phyloP scores from a whole-genome alignment of 163 green algal species.

The Chlamydomonas reinhardtii region DNA sequence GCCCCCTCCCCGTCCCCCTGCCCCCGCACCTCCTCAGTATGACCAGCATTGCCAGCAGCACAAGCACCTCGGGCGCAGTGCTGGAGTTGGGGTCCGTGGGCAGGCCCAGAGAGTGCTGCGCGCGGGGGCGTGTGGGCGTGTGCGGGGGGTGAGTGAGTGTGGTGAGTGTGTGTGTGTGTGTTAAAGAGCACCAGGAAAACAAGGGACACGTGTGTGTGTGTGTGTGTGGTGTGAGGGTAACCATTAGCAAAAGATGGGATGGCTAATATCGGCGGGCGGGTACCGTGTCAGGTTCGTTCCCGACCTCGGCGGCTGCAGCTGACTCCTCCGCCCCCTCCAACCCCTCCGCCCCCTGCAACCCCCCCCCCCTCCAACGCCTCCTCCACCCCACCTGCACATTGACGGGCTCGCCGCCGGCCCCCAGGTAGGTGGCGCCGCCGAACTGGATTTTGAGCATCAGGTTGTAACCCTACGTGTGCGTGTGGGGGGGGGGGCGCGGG shows the following conservation, averaged over 20 bases:
- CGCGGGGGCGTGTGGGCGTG: not conserved
- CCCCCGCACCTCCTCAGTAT: constrained; percentile 39
- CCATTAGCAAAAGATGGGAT: too few species aligned
- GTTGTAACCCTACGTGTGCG: constrained; percentile 65
- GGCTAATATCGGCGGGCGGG: too few species aligned
- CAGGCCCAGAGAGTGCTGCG: constrained; percentile 61
- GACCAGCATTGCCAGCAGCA: constrained; percentile 67
- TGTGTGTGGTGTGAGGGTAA: too few species aligned
- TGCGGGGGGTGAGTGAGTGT: not conserved
- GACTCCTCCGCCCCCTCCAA: too few species aligned
- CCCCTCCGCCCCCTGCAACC: too few species aligned
- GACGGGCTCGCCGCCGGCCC: not conserved
- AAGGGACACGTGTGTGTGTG: too few species aligned
- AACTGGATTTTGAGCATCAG: constrained; percentile 75
- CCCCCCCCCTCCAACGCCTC: too few species aligned
- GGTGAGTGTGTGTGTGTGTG: too few species aligned
- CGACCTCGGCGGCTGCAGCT: too few species aligned
- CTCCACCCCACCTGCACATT: constrained; percentile 1
- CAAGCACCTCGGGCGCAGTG: constrained; percentile 52
- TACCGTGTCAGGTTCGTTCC: too few species aligned
- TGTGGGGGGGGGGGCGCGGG: not conserved
- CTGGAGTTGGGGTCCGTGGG: constrained; percentile 50
- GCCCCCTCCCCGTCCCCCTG: too few species aligned
- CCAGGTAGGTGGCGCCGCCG: constrained; percentile 37
- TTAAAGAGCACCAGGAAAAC: too few species aligned